Percentiles rank a stretch among this genome's conserved stretches.
Evolutionary conservation across 495 filamentous ascomycete species (phyloP).

Genomic region (Xylaria cubensis): DNA sequence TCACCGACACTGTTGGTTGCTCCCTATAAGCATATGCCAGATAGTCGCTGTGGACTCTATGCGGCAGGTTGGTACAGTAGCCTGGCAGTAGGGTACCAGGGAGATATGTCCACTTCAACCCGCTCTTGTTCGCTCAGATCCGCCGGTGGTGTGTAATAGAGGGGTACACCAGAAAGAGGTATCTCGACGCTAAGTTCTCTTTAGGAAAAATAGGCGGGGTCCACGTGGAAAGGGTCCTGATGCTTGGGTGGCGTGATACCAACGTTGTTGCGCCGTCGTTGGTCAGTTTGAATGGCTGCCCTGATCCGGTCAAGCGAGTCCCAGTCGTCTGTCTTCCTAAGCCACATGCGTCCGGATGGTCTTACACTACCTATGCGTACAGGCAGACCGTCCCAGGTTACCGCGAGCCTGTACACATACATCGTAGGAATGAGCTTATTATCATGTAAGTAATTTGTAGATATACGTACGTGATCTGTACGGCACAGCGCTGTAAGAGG

Average conservation of each 20-base stretch:
- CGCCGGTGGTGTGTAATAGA: not conserved
- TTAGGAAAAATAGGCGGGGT: conserved; percentile 29
- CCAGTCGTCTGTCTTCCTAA: conserved; percentile 18
- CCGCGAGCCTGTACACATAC: not conserved
- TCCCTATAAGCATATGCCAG: not conserved
- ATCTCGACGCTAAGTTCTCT: conserved; percentile 1
- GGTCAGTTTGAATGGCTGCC: not conserved
- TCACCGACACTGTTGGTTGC: conserved; percentile 22
- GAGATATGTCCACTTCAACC: not conserved
- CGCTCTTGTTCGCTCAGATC: not conserved
- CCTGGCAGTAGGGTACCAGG: conserved; percentile 11
- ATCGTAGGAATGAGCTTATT: conserved; percentile 8
- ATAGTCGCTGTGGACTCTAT: conserved; percentile 12
- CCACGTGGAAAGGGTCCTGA: conserved; percentile 25
- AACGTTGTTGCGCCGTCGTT: conserved; percentile 19
- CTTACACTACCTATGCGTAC: not conserved
- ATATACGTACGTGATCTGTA: not conserved
- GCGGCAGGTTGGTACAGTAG: conserved; percentile 12
- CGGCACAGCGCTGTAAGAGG: not conserved
- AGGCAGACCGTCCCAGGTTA: not conserved
- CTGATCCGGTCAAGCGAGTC: conserved; percentile 24
- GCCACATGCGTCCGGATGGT: conserved; percentile 14
- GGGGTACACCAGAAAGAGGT: not conserved
- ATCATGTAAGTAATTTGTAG: conserved; percentile 13
- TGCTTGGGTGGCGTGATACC: conserved; percentile 27